A percentile compares a stretch with the other conserved stretches of the same genome.
Conservation (phyloP, 1,284 basidiomycete species). For the Rhodotorula sp. region DNA sequence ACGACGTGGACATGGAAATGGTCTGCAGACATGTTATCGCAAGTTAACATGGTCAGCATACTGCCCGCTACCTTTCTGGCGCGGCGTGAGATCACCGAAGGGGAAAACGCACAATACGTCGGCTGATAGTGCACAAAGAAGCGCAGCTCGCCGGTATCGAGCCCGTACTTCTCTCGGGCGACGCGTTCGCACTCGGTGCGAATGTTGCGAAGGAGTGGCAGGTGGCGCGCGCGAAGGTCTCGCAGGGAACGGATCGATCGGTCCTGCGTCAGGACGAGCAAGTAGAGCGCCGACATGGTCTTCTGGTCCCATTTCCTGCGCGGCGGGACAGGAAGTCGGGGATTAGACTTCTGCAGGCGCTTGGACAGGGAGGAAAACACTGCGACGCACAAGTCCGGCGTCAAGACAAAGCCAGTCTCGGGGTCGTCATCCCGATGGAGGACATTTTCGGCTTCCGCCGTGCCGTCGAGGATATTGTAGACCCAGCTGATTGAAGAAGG, state of each 20-base stretch:
- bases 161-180: constrained; percentile 62
- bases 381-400: constrained; percentile 70
- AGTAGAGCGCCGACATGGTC: constrained; percentile 56
- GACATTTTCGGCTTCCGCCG: constrained; percentile 74
- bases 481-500: constrained; percentile 80
- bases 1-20: constrained; percentile 96
- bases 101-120: constrained; percentile 72
- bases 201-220: constrained; percentile 69
- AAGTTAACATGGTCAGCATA: not conserved
- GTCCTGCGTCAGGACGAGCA: constrained; percentile 44
- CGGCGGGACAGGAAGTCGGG: no score
- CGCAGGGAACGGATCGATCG: constrained; percentile 47
- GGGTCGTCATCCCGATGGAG: constrained; percentile 62
- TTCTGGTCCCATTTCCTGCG: constrained; percentile 66
- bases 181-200: constrained; percentile 57
- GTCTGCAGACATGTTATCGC: constrained; percentile 55
- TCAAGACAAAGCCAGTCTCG: constrained; percentile 67
- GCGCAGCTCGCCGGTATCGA: constrained; percentile 62
- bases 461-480: constrained; percentile 75
- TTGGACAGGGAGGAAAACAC: no score
- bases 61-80: not conserved
- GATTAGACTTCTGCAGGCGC: no score
- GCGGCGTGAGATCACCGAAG: not conserved
- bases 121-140: constrained; percentile 95
- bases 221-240: constrained; percentile 62